phyloP scores from a whole-genome alignment of 139 green algal genomes.

The Haematococcus sp. region DNA sequence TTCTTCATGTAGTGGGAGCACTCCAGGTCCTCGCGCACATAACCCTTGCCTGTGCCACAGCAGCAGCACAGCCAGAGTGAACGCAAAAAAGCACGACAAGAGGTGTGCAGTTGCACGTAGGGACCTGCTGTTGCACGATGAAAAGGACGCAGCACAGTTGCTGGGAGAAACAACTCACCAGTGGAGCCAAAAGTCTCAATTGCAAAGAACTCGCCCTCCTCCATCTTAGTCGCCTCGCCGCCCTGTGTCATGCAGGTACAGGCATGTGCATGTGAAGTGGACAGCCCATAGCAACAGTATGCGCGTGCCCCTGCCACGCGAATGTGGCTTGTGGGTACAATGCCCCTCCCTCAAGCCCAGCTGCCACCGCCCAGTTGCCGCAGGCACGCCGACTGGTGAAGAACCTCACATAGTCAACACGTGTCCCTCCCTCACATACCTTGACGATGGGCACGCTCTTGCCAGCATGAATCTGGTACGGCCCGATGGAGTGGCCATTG shows the following conservation, averaged over 20 bases:
- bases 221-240: constrained; percentile 90
- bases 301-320: no score
- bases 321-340: no score
- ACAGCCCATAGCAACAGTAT: no score
- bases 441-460: constrained; percentile 70
- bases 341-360: no score
- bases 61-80: no score
- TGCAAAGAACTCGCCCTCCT: constrained; percentile 98
- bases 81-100: neutral
- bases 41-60: constrained; percentile 66
- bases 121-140: neutral
- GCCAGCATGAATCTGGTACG: constrained; percentile 94
- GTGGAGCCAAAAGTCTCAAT: constrained; percentile 99
- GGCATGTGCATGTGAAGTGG: neutral
- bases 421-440: constrained; percentile 19
- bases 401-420: no score
- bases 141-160: no score
- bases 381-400: no score
- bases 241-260: constrained; percentile 57
- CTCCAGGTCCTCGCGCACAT: constrained; percentile 97
- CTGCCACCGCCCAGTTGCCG: no score
- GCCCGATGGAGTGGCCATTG: constrained; percentile 95
- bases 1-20: constrained; percentile 99
- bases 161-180: constrained; percentile 37
- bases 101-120: neutral